A percentile compares a stretch with the other conserved stretches of the same genome.
Conservation (phyloP, 1,284 basidiomycete genomes). For the Austroboletus niveus region DNA sequence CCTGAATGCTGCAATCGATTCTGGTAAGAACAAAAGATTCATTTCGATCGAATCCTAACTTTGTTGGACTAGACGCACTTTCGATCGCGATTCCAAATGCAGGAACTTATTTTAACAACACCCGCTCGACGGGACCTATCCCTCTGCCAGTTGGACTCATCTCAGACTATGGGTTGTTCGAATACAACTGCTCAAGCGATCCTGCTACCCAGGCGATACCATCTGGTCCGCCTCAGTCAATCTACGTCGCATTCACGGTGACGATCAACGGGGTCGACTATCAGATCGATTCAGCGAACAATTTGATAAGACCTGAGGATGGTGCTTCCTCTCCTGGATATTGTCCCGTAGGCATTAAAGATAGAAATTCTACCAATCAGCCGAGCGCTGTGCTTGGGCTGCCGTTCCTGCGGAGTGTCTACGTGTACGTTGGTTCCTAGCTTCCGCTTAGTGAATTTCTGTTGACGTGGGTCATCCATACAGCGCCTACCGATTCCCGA, state of each 20-base stretch:
- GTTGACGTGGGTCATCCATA: not conserved
- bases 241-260: slow-evolving; percentile 26
- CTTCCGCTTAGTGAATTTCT: not conserved
- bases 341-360: slow-evolving; percentile 28
- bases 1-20: slow-evolving; percentile 24
- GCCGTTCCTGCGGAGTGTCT: slow-evolving; percentile 33
- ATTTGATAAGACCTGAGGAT: slow-evolving; percentile 19
- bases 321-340: not conserved
- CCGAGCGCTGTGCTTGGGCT: slow-evolving; percentile 21
- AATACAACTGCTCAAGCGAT: slow-evolving; percentile 22
- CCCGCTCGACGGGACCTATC: slow-evolving; percentile 24
- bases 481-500: slow-evolving; percentile 35
- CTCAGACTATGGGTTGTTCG: not conserved
- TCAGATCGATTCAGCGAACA: slow-evolving; percentile 24
- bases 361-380: slow-evolving; percentile 3
- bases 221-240: slow-evolving; percentile 6
- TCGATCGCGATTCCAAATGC: slow-evolving; percentile 20
- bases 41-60: not conserved
- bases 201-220: not conserved
- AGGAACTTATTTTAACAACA: slow-evolving; percentile 16
- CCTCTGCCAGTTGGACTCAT: slow-evolving; percentile 9
- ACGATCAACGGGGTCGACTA: slow-evolving; percentile 35
- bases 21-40: slow-evolving; percentile 13
- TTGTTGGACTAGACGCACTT: slow-evolving; percentile 11
- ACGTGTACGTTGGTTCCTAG: slow-evolving; percentile 22